Evolutionary conservation across 306 rosid genomes (phyloP).

Genomic region (Ormosia emarginata): DNA sequence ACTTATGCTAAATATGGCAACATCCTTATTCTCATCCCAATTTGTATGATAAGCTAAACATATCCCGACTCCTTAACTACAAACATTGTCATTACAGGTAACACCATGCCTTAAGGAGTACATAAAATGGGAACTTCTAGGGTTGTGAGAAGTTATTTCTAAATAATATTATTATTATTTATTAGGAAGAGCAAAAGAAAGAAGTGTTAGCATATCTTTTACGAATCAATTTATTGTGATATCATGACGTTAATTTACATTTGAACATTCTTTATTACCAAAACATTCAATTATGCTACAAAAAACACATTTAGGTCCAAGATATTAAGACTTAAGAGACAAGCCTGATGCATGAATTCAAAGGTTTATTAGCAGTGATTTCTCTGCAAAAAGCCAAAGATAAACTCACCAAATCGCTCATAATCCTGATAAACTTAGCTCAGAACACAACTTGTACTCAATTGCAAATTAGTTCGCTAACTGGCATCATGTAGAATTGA

Average conservation of each 20-base stretch:
- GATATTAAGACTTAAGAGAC: neutral
- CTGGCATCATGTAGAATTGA: no score
- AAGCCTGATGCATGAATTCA: neutral
- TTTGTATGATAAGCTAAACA: neutral
- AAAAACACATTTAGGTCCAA: neutral
- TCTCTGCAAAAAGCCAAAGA: neutral
- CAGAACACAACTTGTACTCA: neutral
- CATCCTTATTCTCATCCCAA: neutral
- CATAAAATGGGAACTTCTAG: neutral
- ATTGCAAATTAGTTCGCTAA: no score
- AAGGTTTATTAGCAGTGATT: neutral
- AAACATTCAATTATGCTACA: neutral
- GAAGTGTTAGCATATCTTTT: neutral
- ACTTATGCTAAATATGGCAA: neutral
- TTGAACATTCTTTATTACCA: neutral
- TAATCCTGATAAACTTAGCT: neutral
- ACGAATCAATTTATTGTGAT: neutral
- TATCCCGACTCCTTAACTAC: neutral
- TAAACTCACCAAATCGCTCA: neutral
- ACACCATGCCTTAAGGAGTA: neutral
- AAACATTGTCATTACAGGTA: neutral
- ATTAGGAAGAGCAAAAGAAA: neutral
- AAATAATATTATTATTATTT: neutral
- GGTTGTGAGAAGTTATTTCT: neutral
- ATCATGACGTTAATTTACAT: neutral